phyloP scores from a whole-genome alignment of 202 grass and related monocot genomes.

The Tripidium arundinaceum region DNA sequence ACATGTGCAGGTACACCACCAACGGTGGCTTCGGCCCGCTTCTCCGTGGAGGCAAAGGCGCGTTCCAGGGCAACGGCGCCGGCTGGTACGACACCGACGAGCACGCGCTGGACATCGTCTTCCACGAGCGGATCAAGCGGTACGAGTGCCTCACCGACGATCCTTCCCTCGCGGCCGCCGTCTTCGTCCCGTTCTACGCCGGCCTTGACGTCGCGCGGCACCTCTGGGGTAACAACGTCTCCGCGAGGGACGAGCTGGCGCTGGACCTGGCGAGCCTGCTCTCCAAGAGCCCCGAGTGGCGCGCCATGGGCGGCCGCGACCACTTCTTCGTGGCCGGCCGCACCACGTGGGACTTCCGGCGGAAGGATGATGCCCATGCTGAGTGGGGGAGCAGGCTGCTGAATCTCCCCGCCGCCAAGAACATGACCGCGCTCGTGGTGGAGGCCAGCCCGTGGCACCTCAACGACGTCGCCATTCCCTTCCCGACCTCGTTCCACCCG shows the following conservation, averaged over 20 bases:
- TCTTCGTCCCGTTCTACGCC: constrained; percentile 71
- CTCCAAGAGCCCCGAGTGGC: constrained; percentile 53
- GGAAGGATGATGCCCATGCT: constrained; percentile 3
- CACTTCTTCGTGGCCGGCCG: constrained; percentile 75
- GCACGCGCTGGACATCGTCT: constrained; percentile 54
- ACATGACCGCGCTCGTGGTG: constrained; percentile 62
- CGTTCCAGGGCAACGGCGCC: constrained; percentile 39
- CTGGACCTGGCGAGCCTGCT: constrained; percentile 45
- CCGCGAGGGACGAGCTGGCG: constrained; percentile 48
- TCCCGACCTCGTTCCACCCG: constrained; percentile 73
- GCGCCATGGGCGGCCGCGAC: constrained; percentile 54
- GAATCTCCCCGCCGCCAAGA: constrained; percentile 40
- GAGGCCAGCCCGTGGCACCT: constrained; percentile 60
- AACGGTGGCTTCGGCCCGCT: constrained; percentile 60
- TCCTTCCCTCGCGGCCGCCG: constrained; percentile 42
- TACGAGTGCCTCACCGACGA: constrained; percentile 71
- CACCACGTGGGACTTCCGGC: constrained; percentile 67
- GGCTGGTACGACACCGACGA: constrained; percentile 65
- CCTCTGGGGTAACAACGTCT: constrained; percentile 54
- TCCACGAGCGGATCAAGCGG: constrained; percentile 59
- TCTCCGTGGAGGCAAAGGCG: constrained; percentile 24
- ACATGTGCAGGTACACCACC: constrained; percentile 55
- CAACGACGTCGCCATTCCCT: constrained; percentile 66
- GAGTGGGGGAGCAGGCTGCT: constrained; percentile 71
- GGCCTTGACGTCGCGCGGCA: constrained; percentile 60